Conservation (phyloP, 352 stramenopile species). For the Blastocystis sp. region DNA sequence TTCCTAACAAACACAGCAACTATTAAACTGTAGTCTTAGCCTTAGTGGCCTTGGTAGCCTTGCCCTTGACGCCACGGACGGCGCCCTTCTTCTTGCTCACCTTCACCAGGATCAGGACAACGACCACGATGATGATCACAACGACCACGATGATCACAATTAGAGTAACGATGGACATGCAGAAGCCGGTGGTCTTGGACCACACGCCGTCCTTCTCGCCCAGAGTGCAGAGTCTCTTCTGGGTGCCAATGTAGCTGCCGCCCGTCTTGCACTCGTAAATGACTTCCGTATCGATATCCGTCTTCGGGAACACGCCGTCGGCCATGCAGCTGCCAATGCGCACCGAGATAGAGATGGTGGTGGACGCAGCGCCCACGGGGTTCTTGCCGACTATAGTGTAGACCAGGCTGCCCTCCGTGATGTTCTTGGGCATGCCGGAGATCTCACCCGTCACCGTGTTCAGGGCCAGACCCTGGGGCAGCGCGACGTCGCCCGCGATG, state of each 20-base stretch:
- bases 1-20: conserved; percentile 19
- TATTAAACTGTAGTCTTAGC: conserved; percentile 12
- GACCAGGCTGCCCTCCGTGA: neutral
- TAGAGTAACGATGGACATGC: conserved; percentile 5
- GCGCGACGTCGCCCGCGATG: neutral
- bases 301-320: neutral
- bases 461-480: conserved; percentile 14
- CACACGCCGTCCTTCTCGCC: conserved; percentile 31
- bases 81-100: conserved; percentile 22
- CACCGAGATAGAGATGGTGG: neutral
- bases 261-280: neutral
- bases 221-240: neutral
- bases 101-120: conserved; percentile 5
- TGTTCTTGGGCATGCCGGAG: conserved; percentile 3
- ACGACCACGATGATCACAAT: neutral
- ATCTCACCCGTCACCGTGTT: neutral
- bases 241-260: neutral
- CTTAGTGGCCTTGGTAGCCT: neutral
- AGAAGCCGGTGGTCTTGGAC: neutral
- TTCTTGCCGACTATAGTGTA: conserved; percentile 49
- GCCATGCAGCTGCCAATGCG: neutral
- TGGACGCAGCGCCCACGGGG: neutral
- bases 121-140: neutral
- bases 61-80: neutral
- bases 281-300: neutral